A percentile compares a stretch with the other conserved stretches of the same genome.
Conservation (phyloP, 176 grass and related monocot species). For the Lolium rigidum region DNA sequence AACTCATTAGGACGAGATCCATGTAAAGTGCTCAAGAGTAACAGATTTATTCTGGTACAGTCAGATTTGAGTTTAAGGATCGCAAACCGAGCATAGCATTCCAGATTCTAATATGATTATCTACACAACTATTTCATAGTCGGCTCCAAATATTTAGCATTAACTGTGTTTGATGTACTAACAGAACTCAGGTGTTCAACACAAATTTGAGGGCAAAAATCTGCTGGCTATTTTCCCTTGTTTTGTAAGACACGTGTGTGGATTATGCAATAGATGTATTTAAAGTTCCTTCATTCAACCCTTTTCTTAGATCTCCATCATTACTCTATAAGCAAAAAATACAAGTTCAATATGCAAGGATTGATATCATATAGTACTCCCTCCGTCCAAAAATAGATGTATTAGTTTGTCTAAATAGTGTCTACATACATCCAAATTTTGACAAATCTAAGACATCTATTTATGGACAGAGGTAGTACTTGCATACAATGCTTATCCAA, state of each 20-base stretch:
- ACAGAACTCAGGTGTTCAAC: neutral
- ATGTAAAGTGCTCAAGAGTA: neutral
- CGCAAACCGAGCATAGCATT: constrained; percentile 1
- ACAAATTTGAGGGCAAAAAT: constrained; percentile 5
- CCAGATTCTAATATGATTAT: neutral
- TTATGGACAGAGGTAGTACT: too few species aligned
- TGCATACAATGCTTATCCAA: constrained; percentile 7
- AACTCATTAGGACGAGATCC: neutral
- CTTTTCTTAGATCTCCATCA: neutral
- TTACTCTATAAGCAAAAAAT: constrained; percentile 6
- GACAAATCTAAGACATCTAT: too few species aligned
- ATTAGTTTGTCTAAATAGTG: too few species aligned
- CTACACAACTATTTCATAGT: constrained; percentile 22
- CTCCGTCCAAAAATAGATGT: too few species aligned
- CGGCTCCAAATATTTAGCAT: neutral
- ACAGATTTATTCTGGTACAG: neutral
- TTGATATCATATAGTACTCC: neutral
- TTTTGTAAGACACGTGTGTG: constrained; percentile 2
- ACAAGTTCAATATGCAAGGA: constrained; percentile 26
- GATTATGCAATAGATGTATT: constrained; percentile 14
- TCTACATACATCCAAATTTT: too few species aligned
- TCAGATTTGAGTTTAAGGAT: constrained; percentile 6
- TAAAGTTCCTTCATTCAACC: neutral
- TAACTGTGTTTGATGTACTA: constrained; percentile 19
- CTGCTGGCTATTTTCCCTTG: neutral